phyloP scores from a whole-genome alignment of 2,329 filamentous ascomycete species.

The Colletotrichum trifolii region DNA sequence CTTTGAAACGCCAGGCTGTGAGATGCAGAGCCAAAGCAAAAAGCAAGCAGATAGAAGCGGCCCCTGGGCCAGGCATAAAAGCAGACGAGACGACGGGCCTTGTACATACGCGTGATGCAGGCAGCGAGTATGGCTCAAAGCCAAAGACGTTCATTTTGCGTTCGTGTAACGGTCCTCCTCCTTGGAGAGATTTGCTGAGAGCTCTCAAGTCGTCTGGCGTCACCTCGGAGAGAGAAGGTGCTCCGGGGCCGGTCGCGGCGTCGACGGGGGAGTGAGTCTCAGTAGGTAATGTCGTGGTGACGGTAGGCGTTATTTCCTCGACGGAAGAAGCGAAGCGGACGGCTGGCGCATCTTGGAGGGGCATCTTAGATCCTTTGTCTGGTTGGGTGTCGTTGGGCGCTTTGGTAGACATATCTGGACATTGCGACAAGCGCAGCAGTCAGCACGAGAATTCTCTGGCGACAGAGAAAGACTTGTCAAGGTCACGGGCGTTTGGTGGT shows the following conservation, averaged over 20 bases:
- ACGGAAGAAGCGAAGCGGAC: conserved; percentile 80
- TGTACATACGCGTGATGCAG: conserved; percentile 80
- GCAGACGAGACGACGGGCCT: conserved; percentile 6
- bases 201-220: conserved; percentile 75
- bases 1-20: conserved; percentile 31
- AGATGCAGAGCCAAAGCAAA: conserved; percentile 26
- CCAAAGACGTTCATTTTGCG: conserved; percentile 86
- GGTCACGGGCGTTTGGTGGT: conserved; percentile 1
- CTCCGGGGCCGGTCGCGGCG: conserved; percentile 36
- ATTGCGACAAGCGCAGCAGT: conserved; percentile 35
- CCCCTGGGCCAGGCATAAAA: conserved; percentile 13
- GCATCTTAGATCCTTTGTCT: conserved; percentile 39
- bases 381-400: conserved; percentile 25
- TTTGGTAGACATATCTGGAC: conserved; percentile 27
- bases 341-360: conserved; percentile 52
- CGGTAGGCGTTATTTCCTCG: conserved; percentile 69
- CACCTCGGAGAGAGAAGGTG: conserved; percentile 53
- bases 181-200: conserved; percentile 78
- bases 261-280: conserved; percentile 38
- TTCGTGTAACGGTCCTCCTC: conserved; percentile 81
- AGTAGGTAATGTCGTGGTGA: conserved; percentile 53
- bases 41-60: conserved; percentile 22
- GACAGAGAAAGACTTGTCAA: neutral
- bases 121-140: conserved; percentile 91
- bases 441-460: conserved; percentile 25